Conservation (phyloP, 129 eudicot species). For the Flaveria trinervia region DNA sequence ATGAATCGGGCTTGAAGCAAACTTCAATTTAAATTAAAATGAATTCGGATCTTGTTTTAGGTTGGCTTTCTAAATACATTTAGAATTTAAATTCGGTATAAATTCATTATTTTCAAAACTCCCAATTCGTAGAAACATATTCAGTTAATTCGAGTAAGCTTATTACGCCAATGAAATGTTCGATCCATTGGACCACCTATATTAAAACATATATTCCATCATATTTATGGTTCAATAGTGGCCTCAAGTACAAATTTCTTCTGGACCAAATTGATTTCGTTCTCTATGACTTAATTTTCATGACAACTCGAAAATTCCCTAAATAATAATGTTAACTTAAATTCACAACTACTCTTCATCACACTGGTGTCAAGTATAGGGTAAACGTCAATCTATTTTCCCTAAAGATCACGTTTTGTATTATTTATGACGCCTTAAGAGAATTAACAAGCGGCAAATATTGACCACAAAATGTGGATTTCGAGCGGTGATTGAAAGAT, state of each 20-base stretch:
- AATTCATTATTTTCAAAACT: too few species aligned
- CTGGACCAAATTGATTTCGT: conserved; percentile 17
- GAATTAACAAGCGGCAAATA: neutral
- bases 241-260: conserved; percentile 17
- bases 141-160: neutral
- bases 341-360: conserved; percentile 25
- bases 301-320: conserved; percentile 31
- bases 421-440: neutral
- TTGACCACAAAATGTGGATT: neutral
- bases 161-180: neutral
- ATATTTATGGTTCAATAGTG: conserved; percentile 2
- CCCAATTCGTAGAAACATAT: too few species aligned
- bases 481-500: neutral
- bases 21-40: too few species aligned
- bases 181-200: neutral
- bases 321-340: conserved; percentile 27
- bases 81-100: too few species aligned
- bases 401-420: too few species aligned
- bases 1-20: too few species aligned
- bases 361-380: conserved; percentile 4
- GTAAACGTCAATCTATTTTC: conserved; percentile 21
- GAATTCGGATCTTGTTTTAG: too few species aligned
- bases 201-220: conserved; percentile 11
- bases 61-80: too few species aligned
- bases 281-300: conserved; percentile 26